phyloP scores from a whole-genome alignment of 345 rosid genomes.

The Corchorus capsularis region DNA sequence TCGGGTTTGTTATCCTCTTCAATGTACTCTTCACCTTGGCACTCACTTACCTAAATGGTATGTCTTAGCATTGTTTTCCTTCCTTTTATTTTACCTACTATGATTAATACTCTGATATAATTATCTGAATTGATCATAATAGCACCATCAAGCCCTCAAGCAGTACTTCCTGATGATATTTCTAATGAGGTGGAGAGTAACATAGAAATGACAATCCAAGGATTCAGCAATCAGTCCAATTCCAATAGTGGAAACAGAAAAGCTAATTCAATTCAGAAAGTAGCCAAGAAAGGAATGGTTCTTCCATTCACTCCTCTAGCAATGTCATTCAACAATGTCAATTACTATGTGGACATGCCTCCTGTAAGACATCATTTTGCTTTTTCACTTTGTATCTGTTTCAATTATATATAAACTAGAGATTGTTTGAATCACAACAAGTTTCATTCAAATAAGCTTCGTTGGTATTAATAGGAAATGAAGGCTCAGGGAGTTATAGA shows the following conservation, averaged over 20 bases:
- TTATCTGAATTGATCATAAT: constrained; percentile 2
- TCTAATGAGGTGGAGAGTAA: constrained; percentile 39
- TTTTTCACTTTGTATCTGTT: too few relatives aligned
- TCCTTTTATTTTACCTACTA: neutral
- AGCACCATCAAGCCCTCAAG: constrained; percentile 78
- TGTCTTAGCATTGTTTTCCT: constrained; percentile 16
- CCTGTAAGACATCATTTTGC: constrained; percentile 30
- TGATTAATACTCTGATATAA: constrained; percentile 8
- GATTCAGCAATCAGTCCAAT: constrained; percentile 26
- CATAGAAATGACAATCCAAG: constrained; percentile 17
- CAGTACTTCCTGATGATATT: constrained; percentile 55
- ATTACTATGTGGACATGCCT: constrained; percentile 57
- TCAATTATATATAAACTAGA: constrained; percentile 52
- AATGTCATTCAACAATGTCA: constrained; percentile 54
- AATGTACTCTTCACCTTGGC: constrained; percentile 52
- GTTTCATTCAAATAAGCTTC: neutral
- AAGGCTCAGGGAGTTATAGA: constrained; percentile 72
- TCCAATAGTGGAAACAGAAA: neutral
- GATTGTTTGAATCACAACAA: neutral
- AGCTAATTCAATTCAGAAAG: neutral
- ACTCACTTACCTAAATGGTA: constrained; percentile 50
- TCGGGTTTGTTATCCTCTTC: constrained; percentile 51
- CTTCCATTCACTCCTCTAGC: constrained; percentile 58
- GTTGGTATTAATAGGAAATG: constrained; percentile 62
- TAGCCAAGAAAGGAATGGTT: constrained; percentile 52